phyloP scores from a whole-genome alignment of 371 early-diverging fungal species.

The Blakeslea trispora region DNA sequence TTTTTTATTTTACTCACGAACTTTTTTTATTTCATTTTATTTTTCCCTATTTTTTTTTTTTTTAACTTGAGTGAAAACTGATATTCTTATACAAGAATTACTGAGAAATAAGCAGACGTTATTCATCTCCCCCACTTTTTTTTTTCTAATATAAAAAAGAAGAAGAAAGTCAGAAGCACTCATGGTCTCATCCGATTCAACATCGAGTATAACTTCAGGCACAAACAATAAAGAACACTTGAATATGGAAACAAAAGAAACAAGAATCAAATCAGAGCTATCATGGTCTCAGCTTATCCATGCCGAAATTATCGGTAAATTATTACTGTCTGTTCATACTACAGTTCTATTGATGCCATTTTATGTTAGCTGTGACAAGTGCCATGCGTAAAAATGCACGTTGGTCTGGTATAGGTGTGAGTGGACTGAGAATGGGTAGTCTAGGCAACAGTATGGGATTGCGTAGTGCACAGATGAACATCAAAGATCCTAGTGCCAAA shows the following conservation, averaged over 20 bases:
- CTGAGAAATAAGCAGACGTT: too few relatives aligned
- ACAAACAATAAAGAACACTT: neutral
- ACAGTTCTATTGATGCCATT: neutral
- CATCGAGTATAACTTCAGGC: neutral
- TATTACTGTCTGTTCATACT: neutral
- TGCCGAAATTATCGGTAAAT: conserved; percentile 72
- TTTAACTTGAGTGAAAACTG: too few relatives aligned
- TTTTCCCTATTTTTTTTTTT: too few relatives aligned
- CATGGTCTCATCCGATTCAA: conserved; percentile 15
- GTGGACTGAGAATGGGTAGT: conserved; percentile 62
- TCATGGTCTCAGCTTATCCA: conserved; percentile 78
- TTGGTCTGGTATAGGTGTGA: conserved; percentile 75
- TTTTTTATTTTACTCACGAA: neutral
- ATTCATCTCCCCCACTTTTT: too few relatives aligned
- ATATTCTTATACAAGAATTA: too few relatives aligned
- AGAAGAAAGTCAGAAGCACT: too few relatives aligned
- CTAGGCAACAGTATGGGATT: conserved; percentile 71
- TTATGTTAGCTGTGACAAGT: conserved; percentile 65
- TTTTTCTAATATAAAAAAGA: too few relatives aligned
- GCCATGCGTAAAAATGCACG: conserved; percentile 88
- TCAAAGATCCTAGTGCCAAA: conserved; percentile 18
- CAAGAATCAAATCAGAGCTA: conserved; percentile 54
- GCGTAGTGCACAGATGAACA: conserved; percentile 46
- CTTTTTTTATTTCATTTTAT: too few relatives aligned
- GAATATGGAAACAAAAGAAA: neutral